A percentile compares a stretch with the other conserved stretches of the same genome.
These are phyloP conservation scores for Psilocybe azurescens DNA, from an alignment of 768 basidiomycete species.

Conservation along the genomic window DNA sequence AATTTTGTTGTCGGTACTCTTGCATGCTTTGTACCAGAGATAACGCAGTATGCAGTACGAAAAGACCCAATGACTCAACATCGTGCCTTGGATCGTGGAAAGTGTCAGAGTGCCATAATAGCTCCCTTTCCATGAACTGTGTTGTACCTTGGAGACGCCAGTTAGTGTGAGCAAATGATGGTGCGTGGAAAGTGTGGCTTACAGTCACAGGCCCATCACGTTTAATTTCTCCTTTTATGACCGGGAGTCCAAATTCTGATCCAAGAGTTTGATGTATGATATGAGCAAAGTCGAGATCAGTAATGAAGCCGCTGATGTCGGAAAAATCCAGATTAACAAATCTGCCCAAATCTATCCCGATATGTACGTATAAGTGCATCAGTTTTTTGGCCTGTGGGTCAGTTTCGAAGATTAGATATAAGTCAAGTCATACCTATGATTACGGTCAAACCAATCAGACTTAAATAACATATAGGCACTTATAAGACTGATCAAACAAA, in stretches of 20 bases:
- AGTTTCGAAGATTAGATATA: too few species aligned
- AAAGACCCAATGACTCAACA: background rate
- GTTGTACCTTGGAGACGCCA: background rate
- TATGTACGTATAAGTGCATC: too few species aligned
- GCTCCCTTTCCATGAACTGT: background rate
- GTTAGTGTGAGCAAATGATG: background rate
- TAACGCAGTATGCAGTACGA: background rate
- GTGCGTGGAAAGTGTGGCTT: background rate
- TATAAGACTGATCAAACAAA: too few species aligned
- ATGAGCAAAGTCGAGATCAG: background rate
- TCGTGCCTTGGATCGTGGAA: background rate
- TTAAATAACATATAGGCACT: too few species aligned
- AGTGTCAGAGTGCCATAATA: background rate
- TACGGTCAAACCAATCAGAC: too few species aligned
- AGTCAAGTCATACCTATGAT: too few species aligned
- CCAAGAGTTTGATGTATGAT: too few species aligned
- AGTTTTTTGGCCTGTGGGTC: too few species aligned
- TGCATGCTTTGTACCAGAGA: background rate
- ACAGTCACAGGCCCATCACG: background rate
- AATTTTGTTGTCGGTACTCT: background rate
- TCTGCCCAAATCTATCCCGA: too few species aligned
- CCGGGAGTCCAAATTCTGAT: too few species aligned
- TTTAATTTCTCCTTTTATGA: background rate
- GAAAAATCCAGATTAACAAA: too few species aligned
- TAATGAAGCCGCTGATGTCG: slow-evolving; percentile 2